These are phyloP conservation scores for Botrytis sinoallii DNA, from an alignment of 2,329 filamentous ascomycete species.

Conservation along the genomic window DNA sequence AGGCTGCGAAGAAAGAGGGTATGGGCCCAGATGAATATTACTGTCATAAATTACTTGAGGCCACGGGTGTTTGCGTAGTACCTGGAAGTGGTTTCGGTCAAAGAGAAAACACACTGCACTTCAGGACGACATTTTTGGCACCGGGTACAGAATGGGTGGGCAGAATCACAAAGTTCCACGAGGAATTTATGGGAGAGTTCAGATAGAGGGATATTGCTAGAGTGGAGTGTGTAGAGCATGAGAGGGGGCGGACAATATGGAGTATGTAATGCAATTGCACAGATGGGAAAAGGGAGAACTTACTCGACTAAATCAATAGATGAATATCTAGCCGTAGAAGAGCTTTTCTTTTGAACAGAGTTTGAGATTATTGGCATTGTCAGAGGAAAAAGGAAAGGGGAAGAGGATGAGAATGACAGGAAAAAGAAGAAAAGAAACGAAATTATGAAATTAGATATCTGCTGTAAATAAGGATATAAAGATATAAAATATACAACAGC, in stretches of 20 bases:
- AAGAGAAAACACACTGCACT: slow-evolving; percentile 85
- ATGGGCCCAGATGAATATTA: slow-evolving; percentile 89
- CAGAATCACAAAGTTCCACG: slow-evolving; percentile 84
- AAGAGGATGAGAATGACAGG: not conserved
- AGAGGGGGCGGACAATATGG: not conserved
- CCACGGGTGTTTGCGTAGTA: slow-evolving; percentile 91
- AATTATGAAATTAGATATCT: not conserved
- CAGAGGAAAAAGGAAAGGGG: not conserved
- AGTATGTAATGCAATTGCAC: not conserved
- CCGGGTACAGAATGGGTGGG: slow-evolving; percentile 94
- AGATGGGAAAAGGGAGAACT: not conserved
- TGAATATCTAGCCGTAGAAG: not conserved
- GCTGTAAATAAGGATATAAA: not conserved
- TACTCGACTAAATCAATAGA: not conserved
- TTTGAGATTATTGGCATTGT: not conserved
- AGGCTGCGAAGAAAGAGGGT: slow-evolving; percentile 70
- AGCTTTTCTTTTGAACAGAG: not conserved
- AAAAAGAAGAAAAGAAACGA: not conserved
- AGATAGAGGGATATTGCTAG: slow-evolving; percentile 33
- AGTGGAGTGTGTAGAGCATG: not conserved
- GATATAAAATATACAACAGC: not conserved
- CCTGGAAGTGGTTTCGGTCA: slow-evolving; percentile 93
- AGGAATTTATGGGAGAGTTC: slow-evolving; percentile 84
- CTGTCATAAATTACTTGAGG: slow-evolving; percentile 83
- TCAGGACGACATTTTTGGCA: slow-evolving; percentile 94